Evolutionary conservation across 2,329 filamentous ascomycete species (phyloP), one percentile per base, ranked within the genome.

Genomic region (Chrysosporium queenslandicum): DNA sequence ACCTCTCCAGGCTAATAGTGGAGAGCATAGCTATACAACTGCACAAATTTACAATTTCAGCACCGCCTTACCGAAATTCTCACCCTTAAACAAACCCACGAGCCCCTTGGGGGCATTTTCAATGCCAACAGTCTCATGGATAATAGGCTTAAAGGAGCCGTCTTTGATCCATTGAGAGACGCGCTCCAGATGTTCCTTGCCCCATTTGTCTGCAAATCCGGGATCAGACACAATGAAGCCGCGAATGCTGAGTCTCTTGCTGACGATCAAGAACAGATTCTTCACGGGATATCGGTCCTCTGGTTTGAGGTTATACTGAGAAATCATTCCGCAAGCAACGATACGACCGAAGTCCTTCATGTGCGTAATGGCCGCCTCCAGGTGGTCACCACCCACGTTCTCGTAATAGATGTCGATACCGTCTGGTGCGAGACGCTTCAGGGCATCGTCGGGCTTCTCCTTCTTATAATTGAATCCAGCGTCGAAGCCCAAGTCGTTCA

Each of bases 381-480:
- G 74, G 57, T 86, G 82, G 67, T 86, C 83, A 36, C 85, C 86
- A 18, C 86, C 86, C 5, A 86, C 85, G 59, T 88, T 89, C 68
- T 89, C 86, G 63, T 83, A 90, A 72, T 88, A 88, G 64, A 89
- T 87, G 63, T 94, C 87, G 56, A 94, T 77, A 3, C 87, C 87
- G 11, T 88, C 68, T 0, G 87, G 86, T 0, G 85, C 85, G 16
- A 92, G 75, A 53, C 85, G 77, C 58, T 74, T 69, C 52, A 94
- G 74, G 0, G 86, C 87, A 9, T 83, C 82, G 0, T 69, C 64
- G 0, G 86, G 77, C 59, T 77, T 79, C 72, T 92, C 86, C 59
- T 80, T 89, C 77, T 92, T 91, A 77, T 94, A 94, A 75, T 94
- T 92, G 61, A 91, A 92, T 7, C 82, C 87, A 14, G 68, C 77